phyloP scores from a whole-genome alignment of 345 rosid genomes.

The Corymbia maculata region DNA sequence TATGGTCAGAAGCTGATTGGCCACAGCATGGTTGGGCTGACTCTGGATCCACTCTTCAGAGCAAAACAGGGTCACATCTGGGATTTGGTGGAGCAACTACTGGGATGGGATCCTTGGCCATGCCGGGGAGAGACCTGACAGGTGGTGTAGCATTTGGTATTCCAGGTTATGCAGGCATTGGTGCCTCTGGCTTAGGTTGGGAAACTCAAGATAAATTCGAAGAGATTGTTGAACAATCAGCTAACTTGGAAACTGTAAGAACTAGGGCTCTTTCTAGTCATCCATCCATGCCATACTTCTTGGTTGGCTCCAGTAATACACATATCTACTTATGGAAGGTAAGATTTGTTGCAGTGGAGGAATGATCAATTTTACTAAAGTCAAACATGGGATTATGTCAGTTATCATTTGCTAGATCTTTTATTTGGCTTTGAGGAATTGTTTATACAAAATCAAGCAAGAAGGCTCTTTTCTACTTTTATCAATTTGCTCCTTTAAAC shows the following conservation, averaged over 20 bases:
- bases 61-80: conserved; percentile 61
- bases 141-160: conserved; percentile 49
- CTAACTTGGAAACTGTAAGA: conserved; percentile 56
- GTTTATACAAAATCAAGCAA: neutral
- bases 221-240: conserved; percentile 62
- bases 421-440: neutral
- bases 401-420: neutral
- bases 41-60: conserved; percentile 69
- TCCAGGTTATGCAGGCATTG: conserved; percentile 58
- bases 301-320: conserved; percentile 91
- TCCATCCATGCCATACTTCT: conserved; percentile 80
- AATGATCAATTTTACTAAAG: neutral
- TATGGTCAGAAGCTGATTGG: conserved; percentile 86
- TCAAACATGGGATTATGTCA: neutral
- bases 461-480: neutral
- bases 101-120: conserved; percentile 36
- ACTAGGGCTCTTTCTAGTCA: conserved; percentile 83
- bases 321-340: conserved; percentile 97
- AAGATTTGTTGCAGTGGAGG: conserved; percentile 4
- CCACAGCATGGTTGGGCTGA: conserved; percentile 86
- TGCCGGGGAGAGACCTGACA: conserved; percentile 36
- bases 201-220: conserved; percentile 67
- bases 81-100: conserved; percentile 73
- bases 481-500: neutral
- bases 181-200: conserved; percentile 75